Conservation (phyloP, 2,329 filamentous ascomycete species). For the Coniella lustricola region DNA sequence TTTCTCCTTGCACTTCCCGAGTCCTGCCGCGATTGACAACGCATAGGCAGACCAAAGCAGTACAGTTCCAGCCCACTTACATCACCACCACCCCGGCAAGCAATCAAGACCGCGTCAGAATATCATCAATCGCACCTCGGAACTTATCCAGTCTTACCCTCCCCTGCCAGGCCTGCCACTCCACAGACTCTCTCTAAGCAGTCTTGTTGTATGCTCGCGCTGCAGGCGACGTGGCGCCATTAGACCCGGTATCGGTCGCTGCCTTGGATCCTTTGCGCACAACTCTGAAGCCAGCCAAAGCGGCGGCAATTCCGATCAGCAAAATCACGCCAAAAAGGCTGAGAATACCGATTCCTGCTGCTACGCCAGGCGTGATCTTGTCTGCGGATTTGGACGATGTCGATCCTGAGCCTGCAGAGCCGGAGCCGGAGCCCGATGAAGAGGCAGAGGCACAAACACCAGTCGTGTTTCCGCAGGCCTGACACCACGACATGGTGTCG, state of each 20-base stretch:
- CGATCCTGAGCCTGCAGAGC: neutral
- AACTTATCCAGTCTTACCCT: neutral
- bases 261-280: constrained; percentile 6
- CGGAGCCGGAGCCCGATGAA: constrained; percentile 18
- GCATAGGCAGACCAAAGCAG: too few relatives aligned
- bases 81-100: too few relatives aligned
- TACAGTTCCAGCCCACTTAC: too few relatives aligned
- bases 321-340: constrained; percentile 11
- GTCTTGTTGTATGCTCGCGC: constrained; percentile 5
- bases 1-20: too few relatives aligned
- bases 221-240: neutral
- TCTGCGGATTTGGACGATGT: neutral
- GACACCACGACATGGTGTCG: constrained; percentile 65
- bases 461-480: constrained; percentile 64
- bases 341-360: constrained; percentile 8
- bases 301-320: constrained; percentile 4
- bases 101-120: neutral
- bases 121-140: neutral
- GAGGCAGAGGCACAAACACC: constrained; percentile 51
- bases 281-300: constrained; percentile 9
- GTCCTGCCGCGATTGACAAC: too few relatives aligned
- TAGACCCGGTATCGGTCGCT: neutral
- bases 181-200: constrained; percentile 2
- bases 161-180: neutral
- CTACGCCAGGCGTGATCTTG: constrained; percentile 6